These are phyloP conservation scores for Pleurotus pulmonarius DNA, from an alignment of 768 basidiomycete species.

Conservation along the genomic window DNA sequence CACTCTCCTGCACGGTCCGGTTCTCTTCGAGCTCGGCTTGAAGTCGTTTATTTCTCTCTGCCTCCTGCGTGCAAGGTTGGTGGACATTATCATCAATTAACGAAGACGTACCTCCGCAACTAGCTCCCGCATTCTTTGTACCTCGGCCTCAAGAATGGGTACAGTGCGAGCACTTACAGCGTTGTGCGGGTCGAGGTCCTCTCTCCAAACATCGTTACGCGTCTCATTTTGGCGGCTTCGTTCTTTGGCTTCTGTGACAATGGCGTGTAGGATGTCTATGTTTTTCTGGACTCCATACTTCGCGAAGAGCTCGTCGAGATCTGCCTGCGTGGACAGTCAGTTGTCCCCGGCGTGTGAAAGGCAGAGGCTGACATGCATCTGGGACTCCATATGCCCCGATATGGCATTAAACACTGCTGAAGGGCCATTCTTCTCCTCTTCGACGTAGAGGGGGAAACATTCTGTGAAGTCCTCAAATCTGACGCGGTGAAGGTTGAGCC, in stretches of 20 bases:
- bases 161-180: constrained; percentile 63
- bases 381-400: constrained; percentile 60
- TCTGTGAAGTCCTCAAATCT: constrained; percentile 60
- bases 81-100: not conserved
- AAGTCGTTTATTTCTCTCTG: constrained; percentile 48
- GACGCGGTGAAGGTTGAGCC: not conserved
- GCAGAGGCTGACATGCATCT: constrained; percentile 1
- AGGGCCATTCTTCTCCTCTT: constrained; percentile 62
- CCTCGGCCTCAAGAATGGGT: constrained; percentile 49
- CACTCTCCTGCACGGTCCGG: constrained; percentile 37
- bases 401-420: constrained; percentile 61
- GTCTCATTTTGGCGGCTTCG: constrained; percentile 44
- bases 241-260: constrained; percentile 65
- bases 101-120: constrained; percentile 32
- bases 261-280: constrained; percentile 65
- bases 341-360: constrained; percentile 9
- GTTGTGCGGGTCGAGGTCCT: constrained; percentile 56
- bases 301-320: constrained; percentile 66
- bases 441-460: constrained; percentile 63
- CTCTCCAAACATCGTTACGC: constrained; percentile 60
- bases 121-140: constrained; percentile 31
- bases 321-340: constrained; percentile 35
- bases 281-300: constrained; percentile 66
- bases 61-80: constrained; percentile 39
- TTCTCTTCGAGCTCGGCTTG: constrained; percentile 48